A percentile compares a stretch with the other conserved stretches of the same genome.
phyloP scores from a whole-genome alignment of 768 basidiomycete genomes.

The Asterophora lycoperdoides region DNA sequence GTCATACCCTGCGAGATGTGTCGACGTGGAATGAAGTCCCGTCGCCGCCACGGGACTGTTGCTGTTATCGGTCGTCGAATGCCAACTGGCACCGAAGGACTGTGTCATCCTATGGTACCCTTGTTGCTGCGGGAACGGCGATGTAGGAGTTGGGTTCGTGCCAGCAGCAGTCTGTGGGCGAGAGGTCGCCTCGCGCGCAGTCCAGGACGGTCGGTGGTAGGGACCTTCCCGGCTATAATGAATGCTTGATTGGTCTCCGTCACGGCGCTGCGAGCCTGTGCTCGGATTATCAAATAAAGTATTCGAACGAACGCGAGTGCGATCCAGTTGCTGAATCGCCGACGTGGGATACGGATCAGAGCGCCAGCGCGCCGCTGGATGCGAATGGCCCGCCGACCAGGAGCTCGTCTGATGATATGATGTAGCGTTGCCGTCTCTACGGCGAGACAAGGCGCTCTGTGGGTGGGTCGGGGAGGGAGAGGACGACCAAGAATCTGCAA shows the following conservation, averaged over 20 bases:
- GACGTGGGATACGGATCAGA: constrained; percentile 26
- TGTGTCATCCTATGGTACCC: constrained; percentile 33
- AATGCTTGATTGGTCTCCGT: constrained; percentile 22
- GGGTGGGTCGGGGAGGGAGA: constrained; percentile 24
- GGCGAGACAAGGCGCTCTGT: constrained; percentile 24
- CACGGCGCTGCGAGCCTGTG: constrained; percentile 26
- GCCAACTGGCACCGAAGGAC: constrained; percentile 41
- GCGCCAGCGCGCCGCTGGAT: constrained; percentile 36
- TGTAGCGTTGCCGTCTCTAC: constrained; percentile 27
- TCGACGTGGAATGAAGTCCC: constrained; percentile 27
- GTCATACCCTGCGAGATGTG: constrained; percentile 14
- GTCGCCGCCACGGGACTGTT: constrained; percentile 31
- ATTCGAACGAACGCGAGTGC: constrained; percentile 33
- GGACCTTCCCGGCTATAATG: constrained; percentile 29
- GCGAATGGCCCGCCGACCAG: constrained; percentile 35
- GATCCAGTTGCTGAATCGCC: constrained; percentile 23
- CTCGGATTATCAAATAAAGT: constrained; percentile 33
- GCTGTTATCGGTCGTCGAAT: constrained; percentile 25
- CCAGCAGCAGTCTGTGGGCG: constrained; percentile 27
- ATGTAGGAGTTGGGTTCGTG: constrained; percentile 33
- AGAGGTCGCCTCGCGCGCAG: constrained; percentile 29
- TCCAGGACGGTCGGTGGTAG: constrained; percentile 36
- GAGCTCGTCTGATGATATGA: constrained; percentile 25
- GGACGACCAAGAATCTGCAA: constrained; percentile 22
- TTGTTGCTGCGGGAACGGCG: constrained; percentile 32